Evolutionary conservation across 345 rosid species (phyloP).

Genomic region (Salix arbutifolia): DNA sequence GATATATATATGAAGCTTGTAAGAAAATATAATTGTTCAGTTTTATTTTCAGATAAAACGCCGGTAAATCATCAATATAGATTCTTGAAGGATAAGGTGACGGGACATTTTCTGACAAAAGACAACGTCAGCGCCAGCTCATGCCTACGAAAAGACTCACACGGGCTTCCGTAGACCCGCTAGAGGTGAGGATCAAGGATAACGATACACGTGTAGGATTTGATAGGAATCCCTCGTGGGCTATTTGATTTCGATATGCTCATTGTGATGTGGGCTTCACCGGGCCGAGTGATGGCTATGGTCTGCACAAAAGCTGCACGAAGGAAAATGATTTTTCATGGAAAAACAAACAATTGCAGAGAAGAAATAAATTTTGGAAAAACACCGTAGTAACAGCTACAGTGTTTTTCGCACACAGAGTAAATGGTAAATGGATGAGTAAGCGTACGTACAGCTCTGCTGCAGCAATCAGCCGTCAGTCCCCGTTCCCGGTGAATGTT

Average conservation of each 20-base stretch:
- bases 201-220: conserved; percentile 15
- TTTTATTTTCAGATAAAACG: no score
- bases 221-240: neutral
- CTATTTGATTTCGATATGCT: neutral
- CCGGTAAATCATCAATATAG: neutral
- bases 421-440: no score
- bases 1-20: no score
- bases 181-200: neutral
- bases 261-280: neutral
- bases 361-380: no score
- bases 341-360: no score
- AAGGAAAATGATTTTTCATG: neutral
- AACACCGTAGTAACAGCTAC: no score
- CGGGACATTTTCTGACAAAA: neutral
- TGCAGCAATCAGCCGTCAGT: no score
- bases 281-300: neutral
- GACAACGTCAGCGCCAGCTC: conserved; percentile 22
- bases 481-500: no score
- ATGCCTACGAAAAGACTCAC: conserved; percentile 6
- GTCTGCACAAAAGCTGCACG: neutral
- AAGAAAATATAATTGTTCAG: no score
- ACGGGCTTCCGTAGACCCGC: neutral
- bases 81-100: neutral
- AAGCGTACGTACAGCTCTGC: no score
- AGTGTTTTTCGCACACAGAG: no score